Evolutionary conservation across 768 basidiomycete species (phyloP).

Genomic region (Leucocoprinus birnbaumii): DNA sequence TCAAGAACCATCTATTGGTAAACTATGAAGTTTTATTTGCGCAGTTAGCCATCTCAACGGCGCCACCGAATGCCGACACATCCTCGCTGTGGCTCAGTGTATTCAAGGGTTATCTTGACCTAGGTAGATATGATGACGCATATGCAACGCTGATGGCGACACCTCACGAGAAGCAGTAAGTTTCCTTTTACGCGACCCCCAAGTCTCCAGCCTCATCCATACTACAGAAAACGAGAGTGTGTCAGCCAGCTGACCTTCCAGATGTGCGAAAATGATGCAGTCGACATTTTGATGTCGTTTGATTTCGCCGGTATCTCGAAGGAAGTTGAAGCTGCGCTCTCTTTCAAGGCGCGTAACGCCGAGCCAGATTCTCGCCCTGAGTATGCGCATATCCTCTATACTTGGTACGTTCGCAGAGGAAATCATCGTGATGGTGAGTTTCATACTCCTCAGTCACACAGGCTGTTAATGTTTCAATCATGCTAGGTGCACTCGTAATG

Average conservation of each 20-base stretch:
- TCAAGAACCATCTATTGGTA: conserved; percentile 54
- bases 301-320: conserved; percentile 83
- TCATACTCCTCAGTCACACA: conserved; percentile 4
- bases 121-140: conserved; percentile 82
- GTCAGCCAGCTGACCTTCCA: conserved; percentile 80
- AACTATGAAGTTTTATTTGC: conserved; percentile 72
- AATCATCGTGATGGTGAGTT: conserved; percentile 89
- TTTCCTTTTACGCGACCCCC: conserved; percentile 4
- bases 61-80: conserved; percentile 49
- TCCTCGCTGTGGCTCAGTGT: conserved; percentile 77
- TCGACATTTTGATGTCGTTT: conserved; percentile 73
- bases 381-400: conserved; percentile 91
- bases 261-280: conserved; percentile 89
- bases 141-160: conserved; percentile 74
- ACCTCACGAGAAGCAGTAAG: conserved; percentile 80
- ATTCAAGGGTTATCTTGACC: conserved; percentile 70
- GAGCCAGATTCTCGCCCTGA: conserved; percentile 84
- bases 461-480: conserved; percentile 8
- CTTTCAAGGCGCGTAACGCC: conserved; percentile 92
- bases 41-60: conserved; percentile 75
- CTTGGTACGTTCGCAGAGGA: conserved; percentile 85
- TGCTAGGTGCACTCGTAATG: conserved; percentile 85
- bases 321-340: conserved; percentile 84
- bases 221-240: conserved; percentile 73
- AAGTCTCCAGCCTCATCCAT: conserved; percentile 10